Evolutionary conservation across 129 eudicot genomes (phyloP).

Genomic region (Scalesia atractyloides): DNA sequence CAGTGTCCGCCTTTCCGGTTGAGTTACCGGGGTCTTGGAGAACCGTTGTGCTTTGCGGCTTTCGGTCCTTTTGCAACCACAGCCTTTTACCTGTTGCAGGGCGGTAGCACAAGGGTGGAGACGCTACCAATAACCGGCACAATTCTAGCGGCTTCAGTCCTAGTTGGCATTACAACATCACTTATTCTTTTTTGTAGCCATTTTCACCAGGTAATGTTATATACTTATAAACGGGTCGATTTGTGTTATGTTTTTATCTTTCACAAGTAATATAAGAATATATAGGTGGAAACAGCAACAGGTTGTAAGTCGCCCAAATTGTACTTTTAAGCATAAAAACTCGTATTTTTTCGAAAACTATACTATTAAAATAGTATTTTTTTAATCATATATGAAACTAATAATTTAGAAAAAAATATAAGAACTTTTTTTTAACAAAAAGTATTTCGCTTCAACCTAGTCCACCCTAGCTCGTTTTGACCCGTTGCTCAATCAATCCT

Average conservation of each 20-base stretch:
- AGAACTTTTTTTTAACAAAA: background rate
- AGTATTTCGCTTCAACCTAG: background rate
- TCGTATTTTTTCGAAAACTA: background rate
- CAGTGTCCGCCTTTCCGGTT: constrained; percentile 96
- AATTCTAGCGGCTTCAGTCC: constrained; percentile 67
- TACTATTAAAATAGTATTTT: background rate
- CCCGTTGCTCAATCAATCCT: background rate
- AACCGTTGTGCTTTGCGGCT: constrained; percentile 88
- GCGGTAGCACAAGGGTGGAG: constrained; percentile 56
- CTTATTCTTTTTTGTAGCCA: constrained; percentile 96
- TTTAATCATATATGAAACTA: background rate
- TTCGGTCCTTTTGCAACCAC: constrained; percentile 93
- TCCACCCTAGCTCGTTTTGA: background rate
- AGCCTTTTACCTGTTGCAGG: constrained; percentile 80
- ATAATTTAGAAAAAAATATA: background rate
- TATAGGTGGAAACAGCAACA: background rate
- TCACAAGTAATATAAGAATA: background rate
- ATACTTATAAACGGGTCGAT: background rate
- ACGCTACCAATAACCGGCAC: constrained; percentile 53
- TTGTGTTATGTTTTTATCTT: constrained; percentile 2
- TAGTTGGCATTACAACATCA: constrained; percentile 83
- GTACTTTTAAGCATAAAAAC: background rate
- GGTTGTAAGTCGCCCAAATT: background rate
- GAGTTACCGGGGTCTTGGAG: constrained; percentile 88
- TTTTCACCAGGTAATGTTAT: constrained; percentile 80